Evolutionary conservation across 192 early-diverging fungal genomes (phyloP), one percentile per base, ranked within the genome.

Genomic region (Allomyces javanicus): DNA sequence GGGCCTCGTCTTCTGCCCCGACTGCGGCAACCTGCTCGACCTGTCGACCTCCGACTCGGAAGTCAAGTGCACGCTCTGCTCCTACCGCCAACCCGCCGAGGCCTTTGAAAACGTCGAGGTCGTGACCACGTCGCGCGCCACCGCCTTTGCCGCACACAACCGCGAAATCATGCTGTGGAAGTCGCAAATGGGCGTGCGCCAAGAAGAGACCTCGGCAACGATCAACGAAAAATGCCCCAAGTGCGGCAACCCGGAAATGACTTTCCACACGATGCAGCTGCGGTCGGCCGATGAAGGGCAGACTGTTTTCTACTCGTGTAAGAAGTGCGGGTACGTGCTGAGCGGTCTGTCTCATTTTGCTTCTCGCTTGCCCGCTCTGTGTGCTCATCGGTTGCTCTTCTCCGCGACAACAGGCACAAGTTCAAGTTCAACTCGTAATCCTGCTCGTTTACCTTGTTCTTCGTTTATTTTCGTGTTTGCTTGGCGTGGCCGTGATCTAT

Each of bases 201-300:
- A 78, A 67, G 61, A 24, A 24, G 25, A 26, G 9, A 44, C 5
- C 25, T 19, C 43, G 14, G 10, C 22, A 21, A 69, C 89, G 84
- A 90, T 97, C 61, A 89, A 96, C 70, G 94, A 99, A 74, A 90
- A 87, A 69, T 99, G 96, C 76, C 93, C 90, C 23, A 85, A 92
- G 65, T 99, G 96, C 73, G 96, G 87, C 62, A 78, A 85, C 24
- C 83, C 85, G 21, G 93, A 96, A 78, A 93, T 99, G 90, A 87
- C 84, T 19, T 99, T 90, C 75, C 87, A 95, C 71, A 96, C 96
- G 3, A 89, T 93, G 76, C 96, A 99, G 74, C 77, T 99, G 72
- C 88, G 96, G 61, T 91, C 89, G 68, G 96, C 96, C 17, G 96
- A 99, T 84, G 96, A 99, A 86, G 96, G 96, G 55, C 96, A 99